Percentiles rank a stretch among this genome's conserved stretches.
Evolutionary conservation across 2,329 filamentous ascomycete species (phyloP).

Genomic region (Alternaria sp.): DNA sequence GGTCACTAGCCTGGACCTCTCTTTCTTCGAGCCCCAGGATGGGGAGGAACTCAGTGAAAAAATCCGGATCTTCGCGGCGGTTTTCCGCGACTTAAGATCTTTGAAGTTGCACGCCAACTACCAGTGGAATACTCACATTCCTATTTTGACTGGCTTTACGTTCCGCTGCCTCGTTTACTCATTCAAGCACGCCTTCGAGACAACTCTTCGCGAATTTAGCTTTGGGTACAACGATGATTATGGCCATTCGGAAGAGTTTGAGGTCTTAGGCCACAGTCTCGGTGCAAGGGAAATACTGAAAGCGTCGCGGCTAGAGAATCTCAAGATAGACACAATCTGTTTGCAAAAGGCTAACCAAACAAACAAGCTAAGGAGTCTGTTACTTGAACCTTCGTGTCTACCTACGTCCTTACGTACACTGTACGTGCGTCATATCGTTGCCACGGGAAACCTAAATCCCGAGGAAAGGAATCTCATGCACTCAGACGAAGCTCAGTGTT

Average conservation of each 20-base stretch:
- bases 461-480: constrained; percentile 17
- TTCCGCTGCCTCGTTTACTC: constrained; percentile 15
- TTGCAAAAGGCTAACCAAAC: constrained; percentile 9
- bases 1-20: constrained; percentile 10
- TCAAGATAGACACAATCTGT: constrained; percentile 19
- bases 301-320: constrained; percentile 11
- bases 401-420: constrained; percentile 15
- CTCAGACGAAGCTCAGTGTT: constrained; percentile 20
- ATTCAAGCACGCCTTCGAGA: constrained; percentile 15
- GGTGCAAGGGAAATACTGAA: constrained; percentile 13
- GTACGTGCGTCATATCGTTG: constrained; percentile 17
- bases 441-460: constrained; percentile 7
- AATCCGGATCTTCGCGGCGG: constrained; percentile 5
- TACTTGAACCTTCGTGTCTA: constrained; percentile 13
- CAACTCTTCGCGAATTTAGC: constrained; percentile 13
- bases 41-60: constrained; percentile 9
- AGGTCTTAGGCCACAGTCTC: neutral
- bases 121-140: neutral
- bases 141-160: neutral
- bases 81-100: constrained; percentile 6
- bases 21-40: constrained; percentile 2
- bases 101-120: constrained; percentile 8
- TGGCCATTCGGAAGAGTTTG: neutral
- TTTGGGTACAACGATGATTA: constrained; percentile 9
- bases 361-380: constrained; percentile 11